Evolutionary conservation across 1,284 basidiomycete genomes (phyloP), one percentile per base, ranked within the genome.

Genomic region (Fomitopsis pinicola): DNA sequence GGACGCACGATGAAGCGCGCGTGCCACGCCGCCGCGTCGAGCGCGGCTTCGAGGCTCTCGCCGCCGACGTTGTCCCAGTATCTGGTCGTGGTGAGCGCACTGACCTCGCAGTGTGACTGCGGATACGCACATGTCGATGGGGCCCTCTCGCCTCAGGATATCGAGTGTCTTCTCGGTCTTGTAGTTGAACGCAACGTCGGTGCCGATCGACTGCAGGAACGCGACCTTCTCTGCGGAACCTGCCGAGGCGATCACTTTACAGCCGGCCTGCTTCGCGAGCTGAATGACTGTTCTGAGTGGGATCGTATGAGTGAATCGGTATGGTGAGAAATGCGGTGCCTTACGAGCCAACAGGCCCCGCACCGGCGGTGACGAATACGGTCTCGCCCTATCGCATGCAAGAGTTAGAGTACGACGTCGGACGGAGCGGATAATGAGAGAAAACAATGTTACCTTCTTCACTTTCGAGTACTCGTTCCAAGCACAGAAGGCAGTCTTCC

Each of bases 161-260:
- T n/a, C n/a, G n/a, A n/a, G n/a, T n/a, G n/a, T n/a, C n/a, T n/a
- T n/a, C n/a, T n/a, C n/a, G n/a, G n/a, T n/a, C n/a, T n/a, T n/a
- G n/a, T n/a, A n/a, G n/a, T n/a, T n/a, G n/a, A n/a, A n/a, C n/a
- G n/a, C n/a, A n/a, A n/a, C n/a, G n/a, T n/a, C n/a, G n/a, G n/a
- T n/a, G n/a, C 89, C 89, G 50, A 91, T 72, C 38, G 80, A 72
- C 66, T 82, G 82, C 66, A 90, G 78, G 72, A 84, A 88, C 12
- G 77, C 72, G 58, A 87, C 84, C 72, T 93, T 94, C 58, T 87
- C 85, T 9, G 85, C 80, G 0, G 86, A 84, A 1, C 91, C 89
- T 0, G 89, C 87, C 1, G 90, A 88, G 0, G 83, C 89, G 63
- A 92, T 87, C 56, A 92, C 88, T 64, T 86, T 87, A 33, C 86